phyloP scores from a whole-genome alignment of 2,329 filamentous ascomycete species.

The Fusarium circinatum region DNA sequence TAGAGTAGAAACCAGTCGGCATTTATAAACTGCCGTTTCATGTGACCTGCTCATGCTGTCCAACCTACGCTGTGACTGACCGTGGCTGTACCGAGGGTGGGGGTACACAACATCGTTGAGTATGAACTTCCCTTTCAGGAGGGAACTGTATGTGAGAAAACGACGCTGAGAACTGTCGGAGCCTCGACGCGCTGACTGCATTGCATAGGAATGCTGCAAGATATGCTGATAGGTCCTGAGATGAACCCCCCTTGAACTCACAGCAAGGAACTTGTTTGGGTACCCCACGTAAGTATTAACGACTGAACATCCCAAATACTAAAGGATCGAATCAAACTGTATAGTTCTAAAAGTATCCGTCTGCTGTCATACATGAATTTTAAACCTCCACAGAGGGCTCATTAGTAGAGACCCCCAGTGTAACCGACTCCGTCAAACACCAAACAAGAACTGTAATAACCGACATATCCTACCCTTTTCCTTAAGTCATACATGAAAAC shows the following conservation, averaged over 20 bases:
- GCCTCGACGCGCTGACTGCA: not conserved
- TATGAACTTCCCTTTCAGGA: slow-evolving; percentile 3
- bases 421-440: slow-evolving; percentile 15
- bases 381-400: not conserved
- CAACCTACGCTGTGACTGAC: slow-evolving; percentile 25
- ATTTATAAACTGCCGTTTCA: slow-evolving; percentile 10
- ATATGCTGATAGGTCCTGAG: not conserved
- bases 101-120: slow-evolving; percentile 22
- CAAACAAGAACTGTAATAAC: slow-evolving; percentile 11
- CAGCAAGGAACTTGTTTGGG: not conserved
- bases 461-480: slow-evolving; percentile 10
- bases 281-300: not conserved
- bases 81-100: slow-evolving; percentile 35
- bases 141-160: not conserved
- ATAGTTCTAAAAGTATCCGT: not conserved
- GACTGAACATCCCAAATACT: not conserved
- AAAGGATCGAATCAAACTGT: not conserved
- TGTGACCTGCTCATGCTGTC: slow-evolving; percentile 21
- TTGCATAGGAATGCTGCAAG: not conserved
- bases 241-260: not conserved
- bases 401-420: not conserved
- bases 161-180: not conserved
- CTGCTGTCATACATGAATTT: not conserved
- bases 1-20: not conserved
- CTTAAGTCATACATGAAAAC: slow-evolving; percentile 21